Conservation (phyloP, 495 filamentous ascomycete genomes). For the Apodospora peruviana region DNA sequence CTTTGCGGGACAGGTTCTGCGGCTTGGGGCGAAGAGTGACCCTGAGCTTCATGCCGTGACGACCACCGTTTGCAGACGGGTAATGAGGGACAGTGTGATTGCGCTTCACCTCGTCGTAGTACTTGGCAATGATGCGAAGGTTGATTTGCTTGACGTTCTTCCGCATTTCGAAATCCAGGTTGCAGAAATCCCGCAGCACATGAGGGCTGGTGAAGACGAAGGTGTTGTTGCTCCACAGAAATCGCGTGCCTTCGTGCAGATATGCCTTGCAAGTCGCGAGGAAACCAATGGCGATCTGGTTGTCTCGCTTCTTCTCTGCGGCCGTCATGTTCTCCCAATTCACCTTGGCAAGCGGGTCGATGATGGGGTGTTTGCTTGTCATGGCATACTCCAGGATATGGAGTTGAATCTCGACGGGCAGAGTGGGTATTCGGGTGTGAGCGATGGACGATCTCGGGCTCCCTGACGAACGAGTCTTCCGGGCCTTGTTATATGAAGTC, state of each 20-base stretch:
- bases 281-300: slow-evolving; percentile 36
- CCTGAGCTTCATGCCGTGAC: slow-evolving; percentile 20
- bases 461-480: slow-evolving; percentile 8
- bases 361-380: slow-evolving; percentile 36
- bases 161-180: slow-evolving; percentile 26
- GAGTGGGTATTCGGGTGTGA: slow-evolving; percentile 22
- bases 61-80: neutral
- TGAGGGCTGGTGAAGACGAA: slow-evolving; percentile 41
- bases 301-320: slow-evolving; percentile 27
- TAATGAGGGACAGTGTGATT: slow-evolving; percentile 9
- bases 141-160: slow-evolving; percentile 31
- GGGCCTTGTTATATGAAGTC: no score
- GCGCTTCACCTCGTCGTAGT: slow-evolving; percentile 40
- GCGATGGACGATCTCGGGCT: neutral
- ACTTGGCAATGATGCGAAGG: slow-evolving; percentile 40
- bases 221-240: slow-evolving; percentile 39
- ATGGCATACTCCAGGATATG: slow-evolving; percentile 39
- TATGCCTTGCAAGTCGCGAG: slow-evolving; percentile 39
- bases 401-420: slow-evolving; percentile 40
- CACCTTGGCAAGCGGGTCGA: slow-evolving; percentile 39
- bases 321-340: slow-evolving; percentile 25
- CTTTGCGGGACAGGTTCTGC: slow-evolving; percentile 27
- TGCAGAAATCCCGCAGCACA: slow-evolving; percentile 35
- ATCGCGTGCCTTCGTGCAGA: slow-evolving; percentile 31
- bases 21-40: slow-evolving; percentile 29